These are phyloP conservation scores for Pistacia atlantica DNA, from an alignment of 345 rosid species.

Conservation along the genomic window DNA sequence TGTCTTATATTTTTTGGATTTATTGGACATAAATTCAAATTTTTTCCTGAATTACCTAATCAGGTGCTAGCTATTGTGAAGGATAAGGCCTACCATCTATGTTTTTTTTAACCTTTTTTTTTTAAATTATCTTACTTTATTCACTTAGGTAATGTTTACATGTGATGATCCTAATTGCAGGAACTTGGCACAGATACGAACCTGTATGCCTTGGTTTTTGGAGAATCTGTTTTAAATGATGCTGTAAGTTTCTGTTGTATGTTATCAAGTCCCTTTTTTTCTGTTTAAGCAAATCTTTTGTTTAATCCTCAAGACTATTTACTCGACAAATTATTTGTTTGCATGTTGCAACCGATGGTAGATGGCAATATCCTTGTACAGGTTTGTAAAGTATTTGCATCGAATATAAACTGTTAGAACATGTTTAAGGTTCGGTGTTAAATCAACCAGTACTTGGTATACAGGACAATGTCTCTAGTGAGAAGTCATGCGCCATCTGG, in stretches of 20 bases:
- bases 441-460: slow-evolving; percentile 33
- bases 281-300: slow-evolving; percentile 15
- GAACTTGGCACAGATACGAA: slow-evolving; percentile 96
- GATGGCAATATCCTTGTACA: slow-evolving; percentile 98
- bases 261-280: slow-evolving; percentile 15
- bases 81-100: background rate
- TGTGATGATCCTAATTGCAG: slow-evolving; percentile 42
- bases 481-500: slow-evolving; percentile 67
- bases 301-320: background rate
- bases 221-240: slow-evolving; percentile 97
- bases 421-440: slow-evolving; percentile 14
- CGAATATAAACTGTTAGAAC: slow-evolving; percentile 7
- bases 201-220: slow-evolving; percentile 95
- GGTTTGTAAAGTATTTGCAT: slow-evolving; percentile 49
- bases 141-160: background rate
- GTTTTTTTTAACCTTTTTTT: background rate
- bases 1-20: too few relatives aligned
- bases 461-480: slow-evolving; percentile 94
- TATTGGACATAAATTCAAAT: too few relatives aligned
- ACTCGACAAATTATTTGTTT: slow-evolving; percentile 17
- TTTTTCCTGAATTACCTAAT: background rate
- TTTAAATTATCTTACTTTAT: background rate
- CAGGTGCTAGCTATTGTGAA: background rate
- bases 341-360: slow-evolving; percentile 36
- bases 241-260: slow-evolving; percentile 64